phyloP scores from a whole-genome alignment of 305 asterid species.

The Solanum hybrid region DNA sequence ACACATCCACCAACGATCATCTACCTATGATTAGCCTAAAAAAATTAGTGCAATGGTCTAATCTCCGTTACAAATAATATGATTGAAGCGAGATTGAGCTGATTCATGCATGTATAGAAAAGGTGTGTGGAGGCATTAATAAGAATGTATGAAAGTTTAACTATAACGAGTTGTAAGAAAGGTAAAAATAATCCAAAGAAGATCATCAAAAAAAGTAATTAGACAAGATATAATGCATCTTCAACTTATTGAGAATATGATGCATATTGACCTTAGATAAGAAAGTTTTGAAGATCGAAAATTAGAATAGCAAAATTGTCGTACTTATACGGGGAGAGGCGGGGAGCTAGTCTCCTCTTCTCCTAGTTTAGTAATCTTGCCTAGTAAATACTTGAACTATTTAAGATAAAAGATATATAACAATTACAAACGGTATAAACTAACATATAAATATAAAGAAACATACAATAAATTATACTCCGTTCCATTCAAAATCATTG shows the following conservation, averaged over 20 bases:
- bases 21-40: not conserved
- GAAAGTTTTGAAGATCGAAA: not conserved
- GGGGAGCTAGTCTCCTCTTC: not conserved
- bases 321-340: not conserved
- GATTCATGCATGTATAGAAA: not conserved
- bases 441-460: too few species aligned
- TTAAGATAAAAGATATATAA: too few species aligned
- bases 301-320: not conserved
- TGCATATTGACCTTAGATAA: not conserved
- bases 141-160: not conserved
- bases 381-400: too few species aligned
- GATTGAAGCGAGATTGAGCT: not conserved
- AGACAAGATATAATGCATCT: not conserved
- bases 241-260: not conserved
- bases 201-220: not conserved
- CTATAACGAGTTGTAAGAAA: not conserved
- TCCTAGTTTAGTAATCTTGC: not conserved
- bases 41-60: not conserved
- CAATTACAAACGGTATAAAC: not conserved
- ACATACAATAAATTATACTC: not conserved
- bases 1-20: not conserved
- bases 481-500: not conserved
- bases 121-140: not conserved
- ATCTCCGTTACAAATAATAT: not conserved
- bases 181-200: fast-evolving